Evolutionary conservation across 192 early-diverging fungal genomes (phyloP), one percentile per base, ranked within the genome.

Genomic region (Umbelopsis vinacea): DNA sequence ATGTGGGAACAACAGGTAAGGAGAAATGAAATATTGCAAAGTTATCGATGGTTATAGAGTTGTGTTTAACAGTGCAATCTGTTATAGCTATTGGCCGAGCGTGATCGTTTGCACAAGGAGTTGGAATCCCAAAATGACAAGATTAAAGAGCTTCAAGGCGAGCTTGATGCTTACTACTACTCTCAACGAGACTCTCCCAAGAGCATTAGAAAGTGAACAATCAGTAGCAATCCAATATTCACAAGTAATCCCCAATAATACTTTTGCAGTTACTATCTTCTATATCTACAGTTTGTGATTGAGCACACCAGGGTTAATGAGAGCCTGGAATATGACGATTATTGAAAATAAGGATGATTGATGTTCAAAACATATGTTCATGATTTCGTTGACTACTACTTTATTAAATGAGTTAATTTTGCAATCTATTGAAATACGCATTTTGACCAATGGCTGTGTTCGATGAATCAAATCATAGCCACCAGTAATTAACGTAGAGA

Each of bases 61-160:
- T 26, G 15, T 14, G 0, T 17, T 8, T 11, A 17, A 3, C 17
- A n/a, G 26, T 23, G 3, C 37, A 8, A 2, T 40, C 2, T 23
- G 1, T 54, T 40, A 0, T 24, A 85, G 90, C 83, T 95, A 10
- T 96, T 99, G 84, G 91, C 93, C 76, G 98, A 99, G 84, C 91
- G 98, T 69, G 98, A 99, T 77, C 93, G 96, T 71, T 87, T 99
- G 66, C 97, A 99, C 87, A 96, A 97, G 78, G 98, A 99, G 69
- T 88, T 99, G 69, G 98, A 99, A 84, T 84, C 91, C 66, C 92
- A 97, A 80, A 96, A 98, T 80, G 86, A 86, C 67, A 85, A 88
- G 53, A 96, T 99, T 73, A 98, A 98, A 88, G 87, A 90, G 72
- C 84, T 99, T 66, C 94, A 98, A 76, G 88, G 87, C 71, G 96